These are phyloP conservation scores for Solanum lycopersicoides DNA, from an alignment of 257 asterid species.

Conservation along the genomic window DNA sequence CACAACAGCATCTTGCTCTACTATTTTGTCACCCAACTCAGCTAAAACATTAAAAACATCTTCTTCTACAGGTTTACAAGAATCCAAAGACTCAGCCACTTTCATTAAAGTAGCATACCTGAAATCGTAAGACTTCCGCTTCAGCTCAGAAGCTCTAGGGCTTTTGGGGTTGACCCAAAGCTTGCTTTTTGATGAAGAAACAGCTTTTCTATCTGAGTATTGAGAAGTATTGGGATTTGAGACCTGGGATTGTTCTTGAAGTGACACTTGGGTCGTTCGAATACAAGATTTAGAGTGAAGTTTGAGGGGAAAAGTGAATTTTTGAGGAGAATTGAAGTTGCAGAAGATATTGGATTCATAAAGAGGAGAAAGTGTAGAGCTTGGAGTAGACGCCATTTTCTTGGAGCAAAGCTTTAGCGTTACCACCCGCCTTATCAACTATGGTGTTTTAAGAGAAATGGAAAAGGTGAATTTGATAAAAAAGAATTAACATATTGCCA, in stretches of 20 bases:
- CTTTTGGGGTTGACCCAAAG: conserved; percentile 82
- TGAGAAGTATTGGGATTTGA: conserved; percentile 12
- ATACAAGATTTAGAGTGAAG: conserved; percentile 12
- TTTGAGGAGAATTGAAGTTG: conserved; percentile 16
- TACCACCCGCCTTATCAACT: neutral
- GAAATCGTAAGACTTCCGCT: conserved; percentile 34
- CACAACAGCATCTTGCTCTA: conserved; percentile 58
- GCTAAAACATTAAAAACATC: conserved; percentile 23
- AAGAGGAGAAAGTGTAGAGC: conserved; percentile 28
- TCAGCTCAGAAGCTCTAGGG: conserved; percentile 46
- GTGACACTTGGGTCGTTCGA: conserved; percentile 16
- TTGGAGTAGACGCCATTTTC: conserved; percentile 41
- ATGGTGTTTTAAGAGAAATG: neutral
- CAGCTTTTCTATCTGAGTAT: conserved; percentile 5
- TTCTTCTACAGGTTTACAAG: conserved; percentile 35
- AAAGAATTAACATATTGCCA: neutral
- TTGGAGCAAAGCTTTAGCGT: neutral
- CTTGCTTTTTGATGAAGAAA: conserved; percentile 28
- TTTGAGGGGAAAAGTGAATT: conserved; percentile 22
- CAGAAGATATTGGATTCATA: conserved; percentile 32
- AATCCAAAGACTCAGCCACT: conserved; percentile 44
- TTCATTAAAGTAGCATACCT: conserved; percentile 56
- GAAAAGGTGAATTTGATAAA: neutral
- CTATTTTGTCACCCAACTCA: conserved; percentile 27
- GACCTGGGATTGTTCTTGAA: conserved; percentile 20